Percentiles rank a stretch among this genome's conserved stretches.
These are phyloP conservation scores for Cryphonectria japonica DNA, from an alignment of 2,329 filamentous ascomycete species.

Conservation along the genomic window DNA sequence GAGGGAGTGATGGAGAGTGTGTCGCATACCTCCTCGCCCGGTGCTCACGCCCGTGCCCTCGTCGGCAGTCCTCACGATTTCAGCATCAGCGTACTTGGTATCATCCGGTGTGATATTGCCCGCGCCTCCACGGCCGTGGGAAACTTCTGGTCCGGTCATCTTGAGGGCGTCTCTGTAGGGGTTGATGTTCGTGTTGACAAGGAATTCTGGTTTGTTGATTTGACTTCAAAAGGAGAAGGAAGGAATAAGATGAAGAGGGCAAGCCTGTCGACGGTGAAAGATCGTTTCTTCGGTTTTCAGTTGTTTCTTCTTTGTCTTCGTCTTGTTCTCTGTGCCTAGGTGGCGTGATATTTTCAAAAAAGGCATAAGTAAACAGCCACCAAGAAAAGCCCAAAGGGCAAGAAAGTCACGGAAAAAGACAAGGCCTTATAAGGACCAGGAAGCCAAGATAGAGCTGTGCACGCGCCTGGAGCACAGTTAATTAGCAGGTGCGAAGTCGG, in stretches of 20 bases:
- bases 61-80: constrained; percentile 59
- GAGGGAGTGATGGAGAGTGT: not conserved
- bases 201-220: not conserved
- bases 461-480: not conserved
- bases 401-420: not conserved
- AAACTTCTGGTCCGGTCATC: constrained; percentile 53
- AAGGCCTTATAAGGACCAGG: not conserved
- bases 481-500: constrained; percentile 4
- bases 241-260: not conserved
- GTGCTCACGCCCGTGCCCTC: constrained; percentile 62
- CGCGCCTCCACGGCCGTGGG: constrained; percentile 64
- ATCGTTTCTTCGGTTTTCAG: no score
- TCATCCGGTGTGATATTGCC: constrained; percentile 64
- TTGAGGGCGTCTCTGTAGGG: constrained; percentile 13
- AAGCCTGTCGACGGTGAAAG: not conserved
- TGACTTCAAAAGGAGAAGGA: not conserved
- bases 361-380: not conserved
- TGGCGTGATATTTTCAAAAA: not conserved
- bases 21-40: constrained; percentile 58
- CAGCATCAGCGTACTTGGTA: constrained; percentile 64
- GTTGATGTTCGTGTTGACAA: not conserved
- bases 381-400: not conserved
- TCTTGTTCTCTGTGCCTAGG: not conserved
- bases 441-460: not conserved
- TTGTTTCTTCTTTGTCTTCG: not conserved